Conservation (phyloP, 1,139 yeast species). For the Candida smagusa region DNA sequence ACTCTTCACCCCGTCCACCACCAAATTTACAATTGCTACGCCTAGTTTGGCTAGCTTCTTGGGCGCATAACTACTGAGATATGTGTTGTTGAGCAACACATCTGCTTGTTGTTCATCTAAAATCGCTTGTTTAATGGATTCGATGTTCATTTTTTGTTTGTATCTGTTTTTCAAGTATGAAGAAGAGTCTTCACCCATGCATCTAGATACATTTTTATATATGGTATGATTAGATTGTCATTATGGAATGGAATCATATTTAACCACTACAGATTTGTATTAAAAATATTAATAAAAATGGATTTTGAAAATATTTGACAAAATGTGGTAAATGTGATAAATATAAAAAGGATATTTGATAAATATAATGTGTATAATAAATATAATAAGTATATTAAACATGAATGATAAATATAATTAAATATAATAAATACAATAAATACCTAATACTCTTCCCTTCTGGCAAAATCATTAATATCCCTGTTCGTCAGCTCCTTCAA, state of each 20-base stretch:
- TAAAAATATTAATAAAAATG: no score
- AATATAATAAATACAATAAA: no score
- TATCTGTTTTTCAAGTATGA: constrained; percentile 30
- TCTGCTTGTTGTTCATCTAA: constrained; percentile 60
- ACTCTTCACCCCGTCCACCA: constrained; percentile 58
- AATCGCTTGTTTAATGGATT: constrained; percentile 49
- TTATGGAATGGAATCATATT: no score
- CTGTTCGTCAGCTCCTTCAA: constrained; percentile 37
- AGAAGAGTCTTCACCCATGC: constrained; percentile 17
- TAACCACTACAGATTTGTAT: no score
- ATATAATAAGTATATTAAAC: no score
- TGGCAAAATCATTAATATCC: constrained; percentile 22
- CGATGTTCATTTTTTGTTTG: constrained; percentile 25
- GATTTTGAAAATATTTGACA: no score
- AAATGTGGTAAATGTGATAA: no score
- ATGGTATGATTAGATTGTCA: not conserved
- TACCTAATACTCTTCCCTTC: constrained; percentile 6
- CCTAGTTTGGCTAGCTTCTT: constrained; percentile 68
- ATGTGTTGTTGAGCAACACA: constrained; percentile 47
- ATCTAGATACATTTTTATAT: constrained; percentile 17
- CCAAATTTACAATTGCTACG: constrained; percentile 67
- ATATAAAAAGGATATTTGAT: no score
- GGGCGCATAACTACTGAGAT: constrained; percentile 54
- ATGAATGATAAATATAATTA: no score
- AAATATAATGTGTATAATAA: no score